A percentile compares a stretch with the other conserved stretches of the same genome.
Conservation (phyloP, 192 early-diverging fungal genomes). For the Dispira simplex region DNA sequence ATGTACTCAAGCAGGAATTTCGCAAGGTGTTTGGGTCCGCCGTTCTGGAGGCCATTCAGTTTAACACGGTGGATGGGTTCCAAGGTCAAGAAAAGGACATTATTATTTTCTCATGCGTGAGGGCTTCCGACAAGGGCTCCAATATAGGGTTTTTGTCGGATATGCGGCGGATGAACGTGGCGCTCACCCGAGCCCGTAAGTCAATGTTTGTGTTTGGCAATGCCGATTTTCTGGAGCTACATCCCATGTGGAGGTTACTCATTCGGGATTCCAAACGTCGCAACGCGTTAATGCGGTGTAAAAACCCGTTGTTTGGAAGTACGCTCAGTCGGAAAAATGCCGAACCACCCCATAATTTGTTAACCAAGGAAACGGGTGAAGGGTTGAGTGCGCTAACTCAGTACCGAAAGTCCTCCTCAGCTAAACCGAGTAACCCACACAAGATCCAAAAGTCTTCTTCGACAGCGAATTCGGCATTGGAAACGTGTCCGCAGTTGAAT, state of each 20-base stretch:
- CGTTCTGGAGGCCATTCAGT: conserved; percentile 60
- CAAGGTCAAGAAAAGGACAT: conserved; percentile 97
- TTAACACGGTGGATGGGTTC: conserved; percentile 95
- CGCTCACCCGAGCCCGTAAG: conserved; percentile 68
- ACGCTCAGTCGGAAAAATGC: too few species aligned
- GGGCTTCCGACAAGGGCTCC: conserved; percentile 28
- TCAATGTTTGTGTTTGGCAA: conserved; percentile 76
- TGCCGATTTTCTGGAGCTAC: conserved; percentile 34
- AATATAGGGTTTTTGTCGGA: conserved; percentile 42
- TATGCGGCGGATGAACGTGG: conserved; percentile 81
- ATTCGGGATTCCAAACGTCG: conserved; percentile 18
- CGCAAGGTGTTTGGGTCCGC: conserved; percentile 36
- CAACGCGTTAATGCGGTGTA: background rate
- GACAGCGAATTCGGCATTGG: too few species aligned
- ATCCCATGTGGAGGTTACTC: conserved; percentile 56
- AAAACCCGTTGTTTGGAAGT: background rate
- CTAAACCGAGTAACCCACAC: too few species aligned
- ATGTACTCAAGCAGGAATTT: conserved; percentile 52
- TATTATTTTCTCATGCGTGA: conserved; percentile 89
- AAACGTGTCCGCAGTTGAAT: too few species aligned
- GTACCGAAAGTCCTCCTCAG: too few species aligned
- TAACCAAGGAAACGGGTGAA: too few species aligned
- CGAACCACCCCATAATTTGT: too few species aligned
- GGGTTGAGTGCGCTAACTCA: too few species aligned
- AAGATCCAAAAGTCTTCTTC: too few species aligned